Evolutionary conservation across 805 yeast species (phyloP).

Genomic region (Wickerhamomyces strasburgensis): DNA sequence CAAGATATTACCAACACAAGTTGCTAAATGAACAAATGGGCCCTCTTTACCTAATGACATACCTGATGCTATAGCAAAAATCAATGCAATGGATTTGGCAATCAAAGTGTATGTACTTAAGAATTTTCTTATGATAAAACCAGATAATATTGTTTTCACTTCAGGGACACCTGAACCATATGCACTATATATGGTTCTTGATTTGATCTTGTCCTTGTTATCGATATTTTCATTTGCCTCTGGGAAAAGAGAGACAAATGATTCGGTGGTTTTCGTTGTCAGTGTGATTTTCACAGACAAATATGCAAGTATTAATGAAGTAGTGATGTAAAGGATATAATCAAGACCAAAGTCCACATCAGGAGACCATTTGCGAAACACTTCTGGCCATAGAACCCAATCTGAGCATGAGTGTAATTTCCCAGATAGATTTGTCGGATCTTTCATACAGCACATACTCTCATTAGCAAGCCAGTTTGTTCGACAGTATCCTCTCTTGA

Average conservation of each 20-base stretch:
- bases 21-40: slow-evolving; percentile 55
- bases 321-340: slow-evolving; percentile 30
- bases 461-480: slow-evolving; percentile 40
- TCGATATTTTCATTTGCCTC: neutral
- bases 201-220: neutral
- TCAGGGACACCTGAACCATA: slow-evolving; percentile 61
- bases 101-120: slow-evolving; percentile 48
- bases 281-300: slow-evolving; percentile 42
- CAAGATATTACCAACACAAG: slow-evolving; percentile 53
- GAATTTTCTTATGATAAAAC: slow-evolving; percentile 49
- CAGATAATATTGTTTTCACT: slow-evolving; percentile 54
- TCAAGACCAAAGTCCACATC: slow-evolving; percentile 34
- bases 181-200: slow-evolving; percentile 40
- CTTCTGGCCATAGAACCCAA: slow-evolving; percentile 43
- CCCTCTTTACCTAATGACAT: slow-evolving; percentile 57
- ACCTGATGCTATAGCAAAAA: slow-evolving; percentile 54
- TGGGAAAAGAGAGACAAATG: slow-evolving; percentile 14
- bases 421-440: slow-evolving; percentile 9
- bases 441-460: slow-evolving; percentile 36
- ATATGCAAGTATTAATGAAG: slow-evolving; percentile 30
- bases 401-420: slow-evolving; percentile 26
- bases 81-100: slow-evolving; percentile 42
- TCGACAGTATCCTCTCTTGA: slow-evolving; percentile 48
- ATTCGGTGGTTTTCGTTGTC: slow-evolving; percentile 37
- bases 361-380: slow-evolving; percentile 1